phyloP scores from a whole-genome alignment of 1,284 basidiomycete species.

The Ceratobasidium theobromae region DNA sequence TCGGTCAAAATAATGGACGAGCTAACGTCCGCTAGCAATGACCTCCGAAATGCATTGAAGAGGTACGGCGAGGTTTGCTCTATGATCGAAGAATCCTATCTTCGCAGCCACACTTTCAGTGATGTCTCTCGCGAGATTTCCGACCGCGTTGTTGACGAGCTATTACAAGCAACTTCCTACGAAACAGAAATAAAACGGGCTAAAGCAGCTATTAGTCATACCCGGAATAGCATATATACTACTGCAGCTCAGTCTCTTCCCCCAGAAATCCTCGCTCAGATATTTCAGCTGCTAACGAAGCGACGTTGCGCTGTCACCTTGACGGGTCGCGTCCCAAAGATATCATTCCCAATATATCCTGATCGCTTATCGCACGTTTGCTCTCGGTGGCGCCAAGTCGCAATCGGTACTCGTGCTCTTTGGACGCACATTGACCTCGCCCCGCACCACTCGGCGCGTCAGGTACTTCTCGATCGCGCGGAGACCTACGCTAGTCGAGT shows the following conservation, averaged over 20 bases:
- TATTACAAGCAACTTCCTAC: not conserved
- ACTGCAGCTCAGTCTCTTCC: not conserved
- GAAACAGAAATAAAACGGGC: not conserved
- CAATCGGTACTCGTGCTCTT: slow-evolving; percentile 9
- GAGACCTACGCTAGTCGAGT: not conserved
- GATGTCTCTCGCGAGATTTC: not conserved
- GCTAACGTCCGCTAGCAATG: not conserved
- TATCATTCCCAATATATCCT: not conserved
- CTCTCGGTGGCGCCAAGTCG: slow-evolving; percentile 23
- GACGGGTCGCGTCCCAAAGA: not conserved
- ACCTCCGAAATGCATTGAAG: not conserved
- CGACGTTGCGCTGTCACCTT: not conserved
- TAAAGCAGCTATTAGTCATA: not conserved
- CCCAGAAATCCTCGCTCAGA: not conserved
- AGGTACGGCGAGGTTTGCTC: not conserved
- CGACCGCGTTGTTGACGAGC: not conserved
- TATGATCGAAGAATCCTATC: not conserved
- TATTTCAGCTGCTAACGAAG: not conserved
- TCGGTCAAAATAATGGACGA: not conserved
- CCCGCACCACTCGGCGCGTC: not conserved
- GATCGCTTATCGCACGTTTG: slow-evolving; percentile 22
- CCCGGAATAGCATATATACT: not conserved
- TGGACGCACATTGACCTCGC: slow-evolving; percentile 31
- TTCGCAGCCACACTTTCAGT: not conserved
- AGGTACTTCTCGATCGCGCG: not conserved